A percentile compares a stretch with the other conserved stretches of the same genome.
Evolutionary conservation across 106 monocot species (phyloP).

Genomic region (Acanthochlamys bracteata): DNA sequence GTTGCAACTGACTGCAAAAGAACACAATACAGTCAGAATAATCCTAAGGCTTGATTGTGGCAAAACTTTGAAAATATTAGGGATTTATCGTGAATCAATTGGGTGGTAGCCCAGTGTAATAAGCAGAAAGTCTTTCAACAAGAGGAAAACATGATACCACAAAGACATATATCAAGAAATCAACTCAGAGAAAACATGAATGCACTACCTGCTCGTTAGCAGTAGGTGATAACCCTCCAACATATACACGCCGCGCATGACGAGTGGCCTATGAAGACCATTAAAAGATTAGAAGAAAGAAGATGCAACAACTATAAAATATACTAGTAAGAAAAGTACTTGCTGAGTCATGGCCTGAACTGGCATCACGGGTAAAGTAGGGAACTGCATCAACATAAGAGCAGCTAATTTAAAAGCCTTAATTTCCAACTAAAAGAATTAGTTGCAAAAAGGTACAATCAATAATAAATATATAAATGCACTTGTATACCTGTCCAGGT

Average conservation of each 20-base stretch:
- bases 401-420: background rate
- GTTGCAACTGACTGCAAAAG: slow-evolving; percentile 78
- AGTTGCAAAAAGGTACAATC: too few species aligned
- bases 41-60: background rate
- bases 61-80: background rate
- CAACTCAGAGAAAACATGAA: background rate
- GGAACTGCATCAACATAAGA: slow-evolving; percentile 17
- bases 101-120: too few species aligned
- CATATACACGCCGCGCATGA: slow-evolving; percentile 96
- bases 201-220: slow-evolving; percentile 82
- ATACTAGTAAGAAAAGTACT: slow-evolving; percentile 7
- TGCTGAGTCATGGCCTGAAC: slow-evolving; percentile 60
- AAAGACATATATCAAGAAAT: background rate
- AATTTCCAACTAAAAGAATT: background rate
- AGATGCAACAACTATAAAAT: background rate
- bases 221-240: slow-evolving; percentile 85
- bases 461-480: background rate
- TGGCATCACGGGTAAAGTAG: slow-evolving; percentile 45
- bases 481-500: slow-evolving; percentile 45
- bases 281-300: background rate
- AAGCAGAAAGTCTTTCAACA: too few species aligned
- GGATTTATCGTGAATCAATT: too few species aligned
- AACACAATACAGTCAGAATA: background rate
- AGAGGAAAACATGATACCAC: too few species aligned
- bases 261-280: slow-evolving; percentile 58